phyloP scores from a whole-genome alignment of 768 basidiomycete genomes.

The Naganishia randhawae region DNA sequence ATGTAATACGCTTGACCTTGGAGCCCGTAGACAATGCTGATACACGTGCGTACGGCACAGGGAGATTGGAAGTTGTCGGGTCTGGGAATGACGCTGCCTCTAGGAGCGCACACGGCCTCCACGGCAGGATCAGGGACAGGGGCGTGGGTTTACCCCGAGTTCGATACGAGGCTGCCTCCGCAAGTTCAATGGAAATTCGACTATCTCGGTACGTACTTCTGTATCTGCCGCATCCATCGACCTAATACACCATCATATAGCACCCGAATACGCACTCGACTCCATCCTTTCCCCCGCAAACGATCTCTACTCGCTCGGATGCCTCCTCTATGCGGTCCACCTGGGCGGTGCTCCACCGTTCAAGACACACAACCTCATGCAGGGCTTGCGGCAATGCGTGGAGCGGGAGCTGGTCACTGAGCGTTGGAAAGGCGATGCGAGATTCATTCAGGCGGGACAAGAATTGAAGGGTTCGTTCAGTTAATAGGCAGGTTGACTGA shows the following conservation, averaged over 20 bases:
- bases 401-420: slow-evolving; percentile 41
- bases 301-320: slow-evolving; percentile 81
- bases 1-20: too few species aligned
- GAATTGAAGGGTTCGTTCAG: slow-evolving; percentile 43
- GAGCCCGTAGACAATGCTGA: too few species aligned
- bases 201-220: slow-evolving; percentile 68
- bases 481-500: not conserved
- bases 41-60: too few species aligned
- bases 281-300: slow-evolving; percentile 79
- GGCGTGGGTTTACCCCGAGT: slow-evolving; percentile 83
- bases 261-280: slow-evolving; percentile 80
- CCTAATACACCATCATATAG: not conserved
- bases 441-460: slow-evolving; percentile 41
- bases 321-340: slow-evolving; percentile 85
- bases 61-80: slow-evolving; percentile 98
- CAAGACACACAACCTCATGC: slow-evolving; percentile 62
- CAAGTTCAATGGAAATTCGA: slow-evolving; percentile 90
- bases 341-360: slow-evolving; percentile 82
- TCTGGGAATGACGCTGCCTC: slow-evolving; percentile 49
- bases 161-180: slow-evolving; percentile 71
- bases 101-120: not conserved
- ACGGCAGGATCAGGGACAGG: slow-evolving; percentile 52
- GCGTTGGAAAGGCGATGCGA: slow-evolving; percentile 43
- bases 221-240: slow-evolving; percentile 54
- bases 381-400: slow-evolving; percentile 48